Base-by-base conservation (phyloP, 805 yeast species). In the Monosporozyma solicola region DNA sequence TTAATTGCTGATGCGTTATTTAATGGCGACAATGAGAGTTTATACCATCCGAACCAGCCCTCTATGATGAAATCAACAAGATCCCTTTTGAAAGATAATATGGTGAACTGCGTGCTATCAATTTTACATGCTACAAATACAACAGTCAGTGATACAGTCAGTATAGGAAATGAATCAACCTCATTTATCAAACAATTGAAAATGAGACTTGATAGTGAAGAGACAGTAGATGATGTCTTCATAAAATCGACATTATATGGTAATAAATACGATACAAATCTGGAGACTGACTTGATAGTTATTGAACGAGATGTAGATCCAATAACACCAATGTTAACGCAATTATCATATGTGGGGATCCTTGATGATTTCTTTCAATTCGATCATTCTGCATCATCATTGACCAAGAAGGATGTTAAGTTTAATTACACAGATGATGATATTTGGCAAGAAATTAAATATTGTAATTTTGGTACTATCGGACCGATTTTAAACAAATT, bases 271-370 rank as follows among this genome's bases (percentile, higher is more conserved):
- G 78, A 75, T 58, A 68, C 73, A 37, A 72, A 72, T 10, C 71
- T 78, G 47, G 83, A 83, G 54, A 77, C 82, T 50, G 95, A 92
- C 62, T 69, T 91, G 31, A 74, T 92, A 5, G 83, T 91, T 1
- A 62, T 92, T 22, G 98, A 92, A 63, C 73, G 99, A 48, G 80
- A 83, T 51, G 66, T 84, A 31, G 99, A 92, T 68, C 76, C 80
- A 45, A 66, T 86, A 4, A 80, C 95, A 1, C 84, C 89, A 1
- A 61, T 88, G 10, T 69, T 89, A 52, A 80, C 83, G 27, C 97
- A 91, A 61, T 69, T 91, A 59, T 86, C 89, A 2, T 92, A 91
- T 65, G 74, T 79, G 16, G 99, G 98, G 0, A 72, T 94, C 15
- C 72, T 90, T 22, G 91, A 87, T 64, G 97, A 91, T 59, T 65